Evolutionary conservation across 805 yeast genomes (phyloP).

Genomic region (Kazachstania psychrophila): DNA sequence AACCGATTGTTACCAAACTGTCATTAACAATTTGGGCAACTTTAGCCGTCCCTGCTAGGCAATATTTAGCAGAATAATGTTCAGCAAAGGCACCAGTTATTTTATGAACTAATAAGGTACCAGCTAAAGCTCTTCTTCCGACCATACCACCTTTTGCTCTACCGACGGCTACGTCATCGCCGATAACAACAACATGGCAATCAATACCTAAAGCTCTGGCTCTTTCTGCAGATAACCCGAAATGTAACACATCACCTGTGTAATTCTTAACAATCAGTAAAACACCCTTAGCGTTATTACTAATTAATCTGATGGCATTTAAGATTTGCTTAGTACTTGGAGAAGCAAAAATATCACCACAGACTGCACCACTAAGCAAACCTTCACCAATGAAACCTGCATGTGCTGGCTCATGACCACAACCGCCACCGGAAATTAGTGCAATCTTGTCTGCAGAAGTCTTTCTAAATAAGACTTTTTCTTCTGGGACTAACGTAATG

Average conservation of each 20-base stretch:
- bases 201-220: conserved; percentile 69
- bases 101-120: conserved; percentile 81
- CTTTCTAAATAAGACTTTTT: conserved; percentile 32
- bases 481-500: conserved; percentile 30
- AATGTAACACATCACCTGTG: conserved; percentile 90
- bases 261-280: conserved; percentile 80
- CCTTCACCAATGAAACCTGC: conserved; percentile 87
- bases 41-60: conserved; percentile 44
- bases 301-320: conserved; percentile 42
- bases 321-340: conserved; percentile 89
- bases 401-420: conserved; percentile 93
- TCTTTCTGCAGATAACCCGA: conserved; percentile 84
- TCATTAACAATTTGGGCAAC: conserved; percentile 54
- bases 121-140: conserved; percentile 91
- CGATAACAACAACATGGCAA: conserved; percentile 67
- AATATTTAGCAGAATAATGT: conserved; percentile 31
- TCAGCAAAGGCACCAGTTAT: conserved; percentile 67
- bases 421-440: conserved; percentile 84
- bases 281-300: conserved; percentile 42
- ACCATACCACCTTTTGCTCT: conserved; percentile 80
- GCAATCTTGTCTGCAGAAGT: conserved; percentile 46
- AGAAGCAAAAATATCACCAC: conserved; percentile 88
- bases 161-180: conserved; percentile 95
- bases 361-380: conserved; percentile 74
- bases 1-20: conserved; percentile 76